Base-by-base conservation (phyloP, 2,329 filamentous ascomycete species). In the Penicillium sclerotiorum region DNA sequence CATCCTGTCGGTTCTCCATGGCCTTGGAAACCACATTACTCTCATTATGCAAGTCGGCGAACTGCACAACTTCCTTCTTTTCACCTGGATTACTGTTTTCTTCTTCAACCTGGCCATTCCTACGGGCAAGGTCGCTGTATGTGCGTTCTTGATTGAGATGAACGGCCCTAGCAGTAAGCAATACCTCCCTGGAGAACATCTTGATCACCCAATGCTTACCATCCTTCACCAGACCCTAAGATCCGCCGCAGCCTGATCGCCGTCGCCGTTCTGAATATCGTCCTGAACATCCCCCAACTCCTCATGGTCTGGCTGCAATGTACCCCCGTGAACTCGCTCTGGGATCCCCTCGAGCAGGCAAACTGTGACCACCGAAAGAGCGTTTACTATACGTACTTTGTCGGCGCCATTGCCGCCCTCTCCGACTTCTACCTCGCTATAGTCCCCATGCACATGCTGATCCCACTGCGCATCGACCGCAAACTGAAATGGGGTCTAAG, bases 21-120 rank as follows among this genome's bases (percentile, higher is more conserved):
- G 57, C n/a, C 49, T 60, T 8, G 57, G 57, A 21, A 60, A 60
- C 35, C 55, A 60, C 23, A 56, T 60, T 30, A 49, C 49, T 12
- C 8, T 50, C 45, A 55, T 60, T 33, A 20, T 11, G 5, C 23
- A 55, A 53, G 51, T 49, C 11, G 57, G 57, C 36, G 30, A 60
- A 45, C 28, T 58, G 18, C 49, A 49, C 33, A 55, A 60, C 30
- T 60, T 60, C 41, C 53, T 60, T 27, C 47, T 58, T 13, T 60
- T 50, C 30, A 60, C 57, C 18, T 60, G 57, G 57, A 47, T 58
- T 15, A 60, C 57, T 17, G 57, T 60, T 4, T 60, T 60, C 20
- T 60, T 60, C 35, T 60, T 60, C 43, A 60, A 60, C 36, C 30
- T 60, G 13, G 57, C 55, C 2, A 60, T 60, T 42, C 57, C 57